Percentiles rank a stretch among this genome's conserved stretches.
phyloP scores from a whole-genome alignment of 352 stramenopile genomes.

The Bremia lactucae region DNA sequence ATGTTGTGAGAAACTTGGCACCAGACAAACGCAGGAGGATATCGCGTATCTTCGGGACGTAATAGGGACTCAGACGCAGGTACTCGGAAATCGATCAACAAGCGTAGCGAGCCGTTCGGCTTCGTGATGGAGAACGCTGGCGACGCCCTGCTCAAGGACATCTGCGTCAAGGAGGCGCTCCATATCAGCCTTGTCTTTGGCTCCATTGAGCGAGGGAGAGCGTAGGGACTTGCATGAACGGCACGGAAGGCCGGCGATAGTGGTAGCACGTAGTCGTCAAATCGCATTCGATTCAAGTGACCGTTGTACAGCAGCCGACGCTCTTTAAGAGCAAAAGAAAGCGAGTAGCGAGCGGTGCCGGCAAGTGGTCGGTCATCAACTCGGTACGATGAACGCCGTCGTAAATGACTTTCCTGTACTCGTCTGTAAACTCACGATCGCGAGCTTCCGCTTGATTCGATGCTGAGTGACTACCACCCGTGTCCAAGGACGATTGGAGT shows the following conservation, averaged over 20 bases:
- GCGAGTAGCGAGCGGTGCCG: too few relatives aligned
- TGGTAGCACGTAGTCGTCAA: neutral
- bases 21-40: neutral
- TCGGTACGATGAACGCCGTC: too few relatives aligned
- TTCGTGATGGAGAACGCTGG: conserved; percentile 6
- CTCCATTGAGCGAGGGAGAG: neutral
- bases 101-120: neutral
- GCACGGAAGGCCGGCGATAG: neutral
- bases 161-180: conserved; percentile 2
- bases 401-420: too few relatives aligned
- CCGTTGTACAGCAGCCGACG: too few relatives aligned
- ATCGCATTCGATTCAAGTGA: conserved; percentile 2
- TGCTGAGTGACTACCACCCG: too few relatives aligned
- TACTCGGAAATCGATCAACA: conserved; percentile 2
- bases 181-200: neutral
- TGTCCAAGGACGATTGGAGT: too few relatives aligned
- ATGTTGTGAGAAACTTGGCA: conserved; percentile 3
- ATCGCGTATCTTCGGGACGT: conserved; percentile 1
- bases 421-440: too few relatives aligned
- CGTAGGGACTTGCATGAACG: conserved; percentile 5
- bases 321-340: too few relatives aligned
- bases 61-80: conserved; percentile 2
- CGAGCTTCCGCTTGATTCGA: too few relatives aligned
- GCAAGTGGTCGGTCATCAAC: too few relatives aligned
- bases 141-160: conserved; percentile 2